These are phyloP conservation scores for Camelina laxa DNA, from an alignment of 345 rosid species.

Conservation along the genomic window DNA sequence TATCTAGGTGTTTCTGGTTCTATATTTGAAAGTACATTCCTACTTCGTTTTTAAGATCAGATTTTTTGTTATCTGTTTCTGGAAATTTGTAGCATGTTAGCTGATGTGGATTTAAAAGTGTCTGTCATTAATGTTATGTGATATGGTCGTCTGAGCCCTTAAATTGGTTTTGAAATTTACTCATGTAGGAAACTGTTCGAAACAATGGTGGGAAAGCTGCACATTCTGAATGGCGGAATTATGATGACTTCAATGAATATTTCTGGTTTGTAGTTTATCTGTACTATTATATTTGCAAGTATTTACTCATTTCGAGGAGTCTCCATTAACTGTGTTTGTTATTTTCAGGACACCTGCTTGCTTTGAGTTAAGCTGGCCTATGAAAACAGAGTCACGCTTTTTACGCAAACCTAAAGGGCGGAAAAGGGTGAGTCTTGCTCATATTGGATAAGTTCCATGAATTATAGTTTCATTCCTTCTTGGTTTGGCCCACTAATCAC, in stretches of 20 bases:
- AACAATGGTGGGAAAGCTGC: conserved; percentile 93
- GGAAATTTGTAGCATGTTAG: conserved; percentile 21
- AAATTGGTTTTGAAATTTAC: conserved; percentile 32
- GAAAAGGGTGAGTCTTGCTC: conserved; percentile 71
- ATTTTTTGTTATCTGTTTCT: conserved; percentile 21
- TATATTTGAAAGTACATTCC: conserved; percentile 6
- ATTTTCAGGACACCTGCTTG: conserved; percentile 85
- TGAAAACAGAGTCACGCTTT: conserved; percentile 62
- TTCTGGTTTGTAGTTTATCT: conserved; percentile 69
- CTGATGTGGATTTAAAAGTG: conserved; percentile 8
- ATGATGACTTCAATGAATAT: conserved; percentile 98
- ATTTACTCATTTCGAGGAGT: conserved; percentile 9
- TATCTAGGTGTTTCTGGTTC: conserved; percentile 13
- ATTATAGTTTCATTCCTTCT: conserved; percentile 27
- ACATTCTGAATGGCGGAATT: conserved; percentile 98
- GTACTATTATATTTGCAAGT: conserved; percentile 28
- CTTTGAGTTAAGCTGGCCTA: conserved; percentile 89
- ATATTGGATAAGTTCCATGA: conserved; percentile 21
- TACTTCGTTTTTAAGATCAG: conserved; percentile 16
- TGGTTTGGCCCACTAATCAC: conserved; percentile 27
- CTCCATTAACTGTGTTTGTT: conserved; percentile 35
- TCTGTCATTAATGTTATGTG: conserved; percentile 26
- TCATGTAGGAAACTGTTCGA: conserved; percentile 68
- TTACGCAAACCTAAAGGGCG: conserved; percentile 58
- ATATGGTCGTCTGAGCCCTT: conserved; percentile 19